Evolutionary conservation across 1,284 basidiomycete species (phyloP).

Genomic region (Fistulinella cinereoalba): DNA sequence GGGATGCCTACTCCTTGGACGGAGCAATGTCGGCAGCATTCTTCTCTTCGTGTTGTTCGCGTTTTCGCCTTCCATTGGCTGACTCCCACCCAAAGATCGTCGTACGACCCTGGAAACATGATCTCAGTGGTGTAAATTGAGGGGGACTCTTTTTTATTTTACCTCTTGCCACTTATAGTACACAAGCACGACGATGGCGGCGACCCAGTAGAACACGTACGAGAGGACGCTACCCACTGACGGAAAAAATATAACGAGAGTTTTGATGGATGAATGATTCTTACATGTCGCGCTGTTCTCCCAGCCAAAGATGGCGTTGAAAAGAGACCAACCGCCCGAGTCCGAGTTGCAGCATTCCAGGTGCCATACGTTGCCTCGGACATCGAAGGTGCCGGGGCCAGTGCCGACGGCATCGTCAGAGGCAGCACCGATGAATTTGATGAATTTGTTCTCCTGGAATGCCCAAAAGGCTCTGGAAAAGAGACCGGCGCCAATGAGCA

Average conservation of each 20-base stretch:
- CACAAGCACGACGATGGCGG: constrained; percentile 60
- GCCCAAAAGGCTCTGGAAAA: constrained; percentile 71
- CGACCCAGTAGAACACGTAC: constrained; percentile 82
- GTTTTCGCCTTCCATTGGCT: constrained; percentile 37
- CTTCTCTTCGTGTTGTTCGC: constrained; percentile 22
- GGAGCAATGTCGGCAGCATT: neutral
- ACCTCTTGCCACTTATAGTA: constrained; percentile 71
- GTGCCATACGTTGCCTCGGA: constrained; percentile 84
- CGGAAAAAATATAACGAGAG: neutral
- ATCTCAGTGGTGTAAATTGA: neutral
- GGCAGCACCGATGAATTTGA: constrained; percentile 67
- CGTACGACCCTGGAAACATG: constrained; percentile 39
- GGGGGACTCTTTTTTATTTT: neutral
- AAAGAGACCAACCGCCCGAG: constrained; percentile 69
- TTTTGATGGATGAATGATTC: constrained; percentile 6
- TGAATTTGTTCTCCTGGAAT: constrained; percentile 71
- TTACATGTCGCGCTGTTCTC: constrained; percentile 62
- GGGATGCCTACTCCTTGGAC: neutral
- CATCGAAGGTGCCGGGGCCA: constrained; percentile 80
- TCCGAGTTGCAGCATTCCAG: constrained; percentile 80
- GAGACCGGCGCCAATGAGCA: constrained; percentile 89
- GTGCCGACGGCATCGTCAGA: constrained; percentile 75
- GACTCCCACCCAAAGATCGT: constrained; percentile 45
- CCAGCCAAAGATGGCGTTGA: constrained; percentile 75
- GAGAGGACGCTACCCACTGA: constrained; percentile 65